Conservation (phyloP, 768 basidiomycete species). For the Boletus tomentosulus region DNA sequence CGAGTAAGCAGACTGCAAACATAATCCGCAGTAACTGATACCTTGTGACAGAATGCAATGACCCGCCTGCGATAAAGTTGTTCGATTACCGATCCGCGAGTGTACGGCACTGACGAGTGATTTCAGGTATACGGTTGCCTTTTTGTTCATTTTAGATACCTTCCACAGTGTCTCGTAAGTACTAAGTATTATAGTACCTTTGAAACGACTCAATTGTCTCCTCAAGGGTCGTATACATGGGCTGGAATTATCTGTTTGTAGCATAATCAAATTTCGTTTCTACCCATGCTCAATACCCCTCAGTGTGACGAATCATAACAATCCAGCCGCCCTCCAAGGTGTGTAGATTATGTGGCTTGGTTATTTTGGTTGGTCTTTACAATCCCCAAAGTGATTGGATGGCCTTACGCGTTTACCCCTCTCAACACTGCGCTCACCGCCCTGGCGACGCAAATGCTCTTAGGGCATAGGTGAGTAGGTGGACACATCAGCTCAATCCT, state of each 20-base stretch:
- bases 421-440: conserved; percentile 44
- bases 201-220: not conserved
- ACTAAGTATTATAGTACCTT: not conserved
- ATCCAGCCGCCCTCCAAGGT: conserved; percentile 8
- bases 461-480: conserved; percentile 38
- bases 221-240: conserved; percentile 11
- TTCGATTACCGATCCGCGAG: not conserved
- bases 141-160: conserved; percentile 11
- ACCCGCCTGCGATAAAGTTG: conserved; percentile 5
- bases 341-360: not conserved
- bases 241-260: conserved; percentile 9
- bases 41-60: conserved; percentile 1
- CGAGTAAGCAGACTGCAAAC: not conserved
- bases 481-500: not conserved
- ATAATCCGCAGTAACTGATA: not conserved
- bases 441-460: conserved; percentile 43
- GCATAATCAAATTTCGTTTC: not conserved
- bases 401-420: conserved; percentile 50
- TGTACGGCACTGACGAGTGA: not conserved
- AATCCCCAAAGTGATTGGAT: conserved; percentile 32
- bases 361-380: not conserved
- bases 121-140: conserved; percentile 8
- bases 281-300: not conserved
- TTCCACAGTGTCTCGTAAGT: conserved; percentile 16
- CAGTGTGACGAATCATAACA: conserved; percentile 10